A percentile compares a stretch with the other conserved stretches of the same genome.
These are phyloP conservation scores for Vitis rotundifolia DNA, from an alignment of 164 flowering plant genomes.

Conservation along the genomic window DNA sequence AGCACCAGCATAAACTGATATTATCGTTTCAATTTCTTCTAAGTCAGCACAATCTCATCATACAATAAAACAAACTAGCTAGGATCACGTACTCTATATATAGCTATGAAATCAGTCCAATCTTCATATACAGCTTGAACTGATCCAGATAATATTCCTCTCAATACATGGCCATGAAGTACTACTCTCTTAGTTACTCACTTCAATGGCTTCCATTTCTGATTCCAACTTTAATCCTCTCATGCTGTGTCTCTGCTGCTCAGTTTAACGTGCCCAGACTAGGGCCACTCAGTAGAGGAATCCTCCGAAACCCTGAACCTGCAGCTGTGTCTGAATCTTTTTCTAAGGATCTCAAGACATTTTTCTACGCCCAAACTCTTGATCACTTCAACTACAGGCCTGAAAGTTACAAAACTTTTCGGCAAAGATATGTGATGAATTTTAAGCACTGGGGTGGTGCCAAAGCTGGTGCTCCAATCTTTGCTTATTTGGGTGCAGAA, in stretches of 20 bases:
- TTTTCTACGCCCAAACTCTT: constrained; percentile 25
- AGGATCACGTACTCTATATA: too few relatives aligned
- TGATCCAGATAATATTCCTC: too few relatives aligned
- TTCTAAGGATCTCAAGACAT: constrained; percentile 12
- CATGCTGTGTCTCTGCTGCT: not conserved
- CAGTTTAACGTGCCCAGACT: constrained; percentile 12
- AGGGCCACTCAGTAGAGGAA: not conserved
- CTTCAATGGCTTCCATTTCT: not conserved
- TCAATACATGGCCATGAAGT: not conserved
- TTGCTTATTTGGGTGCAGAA: constrained; percentile 31
- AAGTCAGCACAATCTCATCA: too few relatives aligned
- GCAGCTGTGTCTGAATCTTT: not conserved
- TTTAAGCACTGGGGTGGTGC: constrained; percentile 33
- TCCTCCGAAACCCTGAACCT: not conserved
- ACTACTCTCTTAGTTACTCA: not conserved
- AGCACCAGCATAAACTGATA: too few relatives aligned
- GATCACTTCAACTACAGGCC: constrained; percentile 36
- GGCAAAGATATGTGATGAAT: constrained; percentile 28
- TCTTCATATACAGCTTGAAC: too few relatives aligned
- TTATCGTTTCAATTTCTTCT: too few relatives aligned
- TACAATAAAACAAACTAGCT: too few relatives aligned
- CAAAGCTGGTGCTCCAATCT: constrained; percentile 21
- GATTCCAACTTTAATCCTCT: not conserved
- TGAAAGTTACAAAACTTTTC: constrained; percentile 32
- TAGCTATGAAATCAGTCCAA: too few relatives aligned